Evolutionary conservation across 2,329 filamentous ascomycete genomes (phyloP).

Genomic region (Bipolaris victoriae): DNA sequence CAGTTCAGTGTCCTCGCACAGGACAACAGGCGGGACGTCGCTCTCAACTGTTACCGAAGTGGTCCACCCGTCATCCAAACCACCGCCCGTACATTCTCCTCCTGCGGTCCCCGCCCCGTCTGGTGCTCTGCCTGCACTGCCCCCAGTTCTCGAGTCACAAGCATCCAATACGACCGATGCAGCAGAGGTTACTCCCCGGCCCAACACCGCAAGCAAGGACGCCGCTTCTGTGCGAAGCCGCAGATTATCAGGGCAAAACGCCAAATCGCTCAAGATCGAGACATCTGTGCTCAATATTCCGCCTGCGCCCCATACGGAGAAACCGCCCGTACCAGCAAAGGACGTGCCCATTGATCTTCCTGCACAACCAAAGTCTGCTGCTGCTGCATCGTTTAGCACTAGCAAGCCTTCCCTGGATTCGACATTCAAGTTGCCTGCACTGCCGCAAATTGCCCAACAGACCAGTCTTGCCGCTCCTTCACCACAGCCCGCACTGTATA

Average conservation of each 20-base stretch:
- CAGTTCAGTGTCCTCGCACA: conserved; percentile 76
- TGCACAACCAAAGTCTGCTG: conserved; percentile 45
- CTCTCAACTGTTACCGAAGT: conserved; percentile 77
- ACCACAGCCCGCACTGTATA: conserved; percentile 46
- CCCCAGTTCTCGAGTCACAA: conserved; percentile 40
- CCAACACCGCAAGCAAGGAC: conserved; percentile 34
- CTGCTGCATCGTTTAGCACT: conserved; percentile 32
- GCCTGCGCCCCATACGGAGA: conserved; percentile 45
- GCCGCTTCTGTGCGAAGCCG: conserved; percentile 69
- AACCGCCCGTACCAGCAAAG: conserved; percentile 40
- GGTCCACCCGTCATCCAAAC: conserved; percentile 50
- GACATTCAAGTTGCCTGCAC: conserved; percentile 41
- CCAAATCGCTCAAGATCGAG: conserved; percentile 87
- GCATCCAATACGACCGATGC: conserved; percentile 30
- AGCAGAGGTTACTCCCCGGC: conserved; percentile 38
- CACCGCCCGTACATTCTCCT: conserved; percentile 35
- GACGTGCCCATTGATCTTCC: conserved; percentile 42
- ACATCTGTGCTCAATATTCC: conserved; percentile 59
- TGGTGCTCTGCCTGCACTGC: conserved; percentile 40
- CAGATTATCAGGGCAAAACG: conserved; percentile 78
- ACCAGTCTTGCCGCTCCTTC: conserved; percentile 38
- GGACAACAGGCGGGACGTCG: conserved; percentile 69
- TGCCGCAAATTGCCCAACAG: conserved; percentile 38
- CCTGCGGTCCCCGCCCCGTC: conserved; percentile 39
- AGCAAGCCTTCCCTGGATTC: conserved; percentile 36